Conservation (phyloP, 2,329 filamentous ascomycete genomes). For the Ascochyta viciae-villosae region DNA sequence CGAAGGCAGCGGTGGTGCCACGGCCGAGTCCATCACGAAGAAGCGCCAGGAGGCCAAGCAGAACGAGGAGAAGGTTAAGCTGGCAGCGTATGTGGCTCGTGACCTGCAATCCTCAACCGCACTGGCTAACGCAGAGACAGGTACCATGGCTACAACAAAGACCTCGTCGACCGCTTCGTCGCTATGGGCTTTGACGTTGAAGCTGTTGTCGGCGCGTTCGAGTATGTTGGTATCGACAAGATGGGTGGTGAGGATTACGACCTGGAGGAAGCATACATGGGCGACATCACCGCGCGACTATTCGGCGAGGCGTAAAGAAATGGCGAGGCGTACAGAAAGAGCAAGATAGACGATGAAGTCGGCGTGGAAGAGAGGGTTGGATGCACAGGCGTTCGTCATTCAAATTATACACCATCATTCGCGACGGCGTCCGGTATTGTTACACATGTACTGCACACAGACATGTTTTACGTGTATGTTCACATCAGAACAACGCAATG, state of each 20-base stretch:
- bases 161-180: conserved; percentile 82
- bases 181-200: conserved; percentile 92
- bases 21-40: conserved; percentile 60
- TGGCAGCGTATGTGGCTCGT: conserved; percentile 57
- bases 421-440: conserved; percentile 20
- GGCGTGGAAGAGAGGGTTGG: conserved; percentile 1
- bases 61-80: conserved; percentile 64
- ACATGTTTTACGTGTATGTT: conserved; percentile 5
- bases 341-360: neutral
- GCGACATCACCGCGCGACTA: conserved; percentile 84
- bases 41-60: conserved; percentile 63
- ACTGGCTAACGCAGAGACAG: conserved; percentile 56
- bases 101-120: too few species aligned
- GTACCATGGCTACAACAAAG: conserved; percentile 86
- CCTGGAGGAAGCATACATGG: conserved; percentile 88
- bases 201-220: conserved; percentile 83
- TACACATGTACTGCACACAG: conserved; percentile 8
- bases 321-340: conserved; percentile 42
- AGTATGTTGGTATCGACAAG: conserved; percentile 79
- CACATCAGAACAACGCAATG: neutral
- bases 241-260: conserved; percentile 81
- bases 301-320: conserved; percentile 70
- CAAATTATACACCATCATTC: conserved; percentile 18
- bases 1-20: conserved; percentile 61
- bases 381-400: conserved; percentile 20